Evolutionary conservation across 768 basidiomycete genomes (phyloP).

Genomic region (Naganishia vaughanmartiniae): DNA sequence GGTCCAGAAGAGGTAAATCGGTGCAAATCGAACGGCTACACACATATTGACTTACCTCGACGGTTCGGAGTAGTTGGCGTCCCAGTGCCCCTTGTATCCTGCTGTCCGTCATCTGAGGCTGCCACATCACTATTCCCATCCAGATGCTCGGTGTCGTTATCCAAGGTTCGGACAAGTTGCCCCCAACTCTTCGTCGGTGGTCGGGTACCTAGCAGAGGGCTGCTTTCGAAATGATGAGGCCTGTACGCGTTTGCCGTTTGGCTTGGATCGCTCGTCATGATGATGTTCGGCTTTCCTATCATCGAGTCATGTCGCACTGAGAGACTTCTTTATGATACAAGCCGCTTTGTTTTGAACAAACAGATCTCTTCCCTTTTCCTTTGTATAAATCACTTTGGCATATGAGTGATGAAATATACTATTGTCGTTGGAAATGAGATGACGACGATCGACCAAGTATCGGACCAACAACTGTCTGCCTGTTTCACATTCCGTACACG

Average conservation of each 20-base stretch:
- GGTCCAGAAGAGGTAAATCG: background rate
- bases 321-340: no score
- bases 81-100: background rate
- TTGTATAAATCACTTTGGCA: no score
- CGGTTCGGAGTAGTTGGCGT: background rate
- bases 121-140: background rate
- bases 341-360: no score
- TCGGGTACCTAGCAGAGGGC: constrained; percentile 13
- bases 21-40: background rate
- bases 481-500: background rate
- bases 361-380: no score
- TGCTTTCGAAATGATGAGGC: constrained; percentile 20
- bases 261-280: background rate
- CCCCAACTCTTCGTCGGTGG: constrained; percentile 6
- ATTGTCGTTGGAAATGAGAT: background rate
- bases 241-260: background rate
- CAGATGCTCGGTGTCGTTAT: background rate
- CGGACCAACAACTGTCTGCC: background rate
- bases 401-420: no score
- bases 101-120: background rate
- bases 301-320: background rate
- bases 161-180: constrained; percentile 10
- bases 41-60: background rate
- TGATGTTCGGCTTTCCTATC: background rate
- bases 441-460: background rate